Evolutionary conservation across 768 basidiomycete species (phyloP).

Genomic region (Stropharia rugosoannulata): DNA sequence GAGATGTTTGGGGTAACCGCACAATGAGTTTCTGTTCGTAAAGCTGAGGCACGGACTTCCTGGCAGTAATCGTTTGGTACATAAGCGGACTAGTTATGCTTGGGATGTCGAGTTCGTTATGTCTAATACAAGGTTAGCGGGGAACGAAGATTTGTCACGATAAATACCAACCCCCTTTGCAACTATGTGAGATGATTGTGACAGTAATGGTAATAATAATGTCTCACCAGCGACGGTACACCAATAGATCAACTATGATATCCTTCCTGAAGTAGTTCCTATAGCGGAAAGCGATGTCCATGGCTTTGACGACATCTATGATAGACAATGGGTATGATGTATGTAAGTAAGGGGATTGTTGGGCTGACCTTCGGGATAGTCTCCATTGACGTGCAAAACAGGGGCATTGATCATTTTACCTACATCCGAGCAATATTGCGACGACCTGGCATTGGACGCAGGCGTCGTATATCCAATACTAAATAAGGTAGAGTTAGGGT

Average conservation of each 20-base stretch:
- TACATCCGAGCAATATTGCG: slow-evolving; percentile 83
- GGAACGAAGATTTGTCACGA: background rate
- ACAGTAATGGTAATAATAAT: background rate
- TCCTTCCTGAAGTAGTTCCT: slow-evolving; percentile 80
- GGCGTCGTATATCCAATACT: slow-evolving; percentile 95
- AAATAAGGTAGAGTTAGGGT: slow-evolving; percentile 5
- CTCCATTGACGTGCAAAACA: slow-evolving; percentile 89
- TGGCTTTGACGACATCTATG: slow-evolving; percentile 77
- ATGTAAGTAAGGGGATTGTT: background rate
- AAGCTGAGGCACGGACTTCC: slow-evolving; percentile 74
- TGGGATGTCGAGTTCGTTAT: slow-evolving; percentile 88
- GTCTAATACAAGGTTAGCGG: slow-evolving; percentile 38
- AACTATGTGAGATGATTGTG: background rate
- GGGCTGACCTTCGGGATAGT: slow-evolving; percentile 74
- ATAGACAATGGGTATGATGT: background rate
- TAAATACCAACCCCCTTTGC: slow-evolving; percentile 38
- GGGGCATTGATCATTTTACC: slow-evolving; percentile 92
- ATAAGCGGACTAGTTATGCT: slow-evolving; percentile 87
- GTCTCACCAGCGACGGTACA: slow-evolving; percentile 78
- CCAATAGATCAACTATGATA: slow-evolving; percentile 85
- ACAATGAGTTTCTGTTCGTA: slow-evolving; percentile 83
- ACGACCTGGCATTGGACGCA: slow-evolving; percentile 79
- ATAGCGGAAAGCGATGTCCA: slow-evolving; percentile 88
- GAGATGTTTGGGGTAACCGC: slow-evolving; percentile 21
- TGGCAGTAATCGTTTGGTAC: slow-evolving; percentile 83